Evolutionary conservation across 148 eudicot genomes (phyloP), one percentile per base, ranked within the genome.

Genomic region (Rhododendron vialii): DNA sequence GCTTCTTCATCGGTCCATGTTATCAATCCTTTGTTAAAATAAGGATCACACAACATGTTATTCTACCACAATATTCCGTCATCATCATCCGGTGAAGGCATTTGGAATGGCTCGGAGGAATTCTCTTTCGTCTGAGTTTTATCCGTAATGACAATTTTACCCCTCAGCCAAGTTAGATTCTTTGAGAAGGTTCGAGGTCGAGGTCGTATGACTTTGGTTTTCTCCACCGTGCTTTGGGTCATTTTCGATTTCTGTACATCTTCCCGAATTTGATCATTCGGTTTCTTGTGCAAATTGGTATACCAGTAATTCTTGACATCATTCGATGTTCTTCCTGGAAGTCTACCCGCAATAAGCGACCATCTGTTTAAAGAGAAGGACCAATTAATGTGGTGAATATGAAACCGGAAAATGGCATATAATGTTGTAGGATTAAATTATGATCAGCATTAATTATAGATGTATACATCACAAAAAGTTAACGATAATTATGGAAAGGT

Each of bases 301-400:
- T 77, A 57, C 86, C 75, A 76, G 18, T 85, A 77, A 33, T 76
- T 85, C 43, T 85, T 85, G 47, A 85, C 47, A 22, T 38, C 86
- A 30, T 85, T 76, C 0, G 86, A 55, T 35, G 86, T 85, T 78
- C 86, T 53, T 85, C 86, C 86, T 0, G 82, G 50, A 55, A 85
- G 86, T 77, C 86, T 76, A 36, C 86, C 86, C 1, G 82, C 82
- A 45, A 85, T 85, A 10, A 85, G 18, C 2, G 86, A 85, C 86
- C 86, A 85, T 77, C 86, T 85, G 55, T 84, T 71, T 51, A 26
- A 26, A 33, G 61, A 48, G 33, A 55, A 2, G 9, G 22, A 28
- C 53, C 18, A 14, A 36, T 76, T 76, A 85, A 26, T 33, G 51
- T 28, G 18, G 14, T 26, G 28, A 65, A n/a, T 24, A n/a, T 9